Evolutionary conservation across 2,329 filamentous ascomycete genomes (phyloP).

Genomic region (Pyrenochaeta sp.): DNA sequence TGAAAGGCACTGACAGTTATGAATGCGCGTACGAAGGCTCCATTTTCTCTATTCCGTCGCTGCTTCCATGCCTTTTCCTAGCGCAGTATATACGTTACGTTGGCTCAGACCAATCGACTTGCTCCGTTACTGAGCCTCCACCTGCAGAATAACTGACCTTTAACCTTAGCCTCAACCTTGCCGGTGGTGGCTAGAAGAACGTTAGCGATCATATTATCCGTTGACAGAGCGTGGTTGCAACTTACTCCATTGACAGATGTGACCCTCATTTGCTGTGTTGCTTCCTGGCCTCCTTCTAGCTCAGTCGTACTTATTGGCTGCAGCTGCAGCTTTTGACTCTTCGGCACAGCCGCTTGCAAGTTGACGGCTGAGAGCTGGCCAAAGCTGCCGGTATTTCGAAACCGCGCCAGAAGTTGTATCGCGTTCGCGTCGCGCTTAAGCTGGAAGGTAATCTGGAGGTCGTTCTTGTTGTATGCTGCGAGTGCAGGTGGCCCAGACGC

Average conservation of each 20-base stretch:
- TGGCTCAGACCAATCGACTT: slow-evolving; percentile 96
- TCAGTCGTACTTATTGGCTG: slow-evolving; percentile 87
- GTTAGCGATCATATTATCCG: slow-evolving; percentile 25
- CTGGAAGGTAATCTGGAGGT: slow-evolving; percentile 80
- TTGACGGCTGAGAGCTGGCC: slow-evolving; percentile 76
- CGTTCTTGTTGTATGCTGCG: slow-evolving; percentile 86
- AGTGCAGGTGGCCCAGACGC: slow-evolving; percentile 61
- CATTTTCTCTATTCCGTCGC: slow-evolving; percentile 8
- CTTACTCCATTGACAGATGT: slow-evolving; percentile 87
- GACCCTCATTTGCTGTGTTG: slow-evolving; percentile 90
- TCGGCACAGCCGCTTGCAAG: slow-evolving; percentile 93
- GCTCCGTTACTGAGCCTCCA: slow-evolving; percentile 78
- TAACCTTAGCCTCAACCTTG: slow-evolving; percentile 79
- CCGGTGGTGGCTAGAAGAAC: slow-evolving; percentile 68
- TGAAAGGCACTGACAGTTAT: background rate
- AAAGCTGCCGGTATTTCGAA: slow-evolving; percentile 77
- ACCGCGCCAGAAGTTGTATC: slow-evolving; percentile 83
- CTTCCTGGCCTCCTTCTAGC: slow-evolving; percentile 78
- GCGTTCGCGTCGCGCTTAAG: slow-evolving; percentile 83
- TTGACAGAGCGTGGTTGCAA: slow-evolving; percentile 37
- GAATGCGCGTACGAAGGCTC: slow-evolving; percentile 1
- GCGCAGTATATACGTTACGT: slow-evolving; percentile 25
- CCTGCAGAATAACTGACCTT: slow-evolving; percentile 82
- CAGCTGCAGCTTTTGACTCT: slow-evolving; percentile 92
- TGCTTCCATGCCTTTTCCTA: slow-evolving; percentile 3